Evolutionary conservation across 257 asterid species (phyloP).

Genomic region (Oldenlandia corymbosa): DNA sequence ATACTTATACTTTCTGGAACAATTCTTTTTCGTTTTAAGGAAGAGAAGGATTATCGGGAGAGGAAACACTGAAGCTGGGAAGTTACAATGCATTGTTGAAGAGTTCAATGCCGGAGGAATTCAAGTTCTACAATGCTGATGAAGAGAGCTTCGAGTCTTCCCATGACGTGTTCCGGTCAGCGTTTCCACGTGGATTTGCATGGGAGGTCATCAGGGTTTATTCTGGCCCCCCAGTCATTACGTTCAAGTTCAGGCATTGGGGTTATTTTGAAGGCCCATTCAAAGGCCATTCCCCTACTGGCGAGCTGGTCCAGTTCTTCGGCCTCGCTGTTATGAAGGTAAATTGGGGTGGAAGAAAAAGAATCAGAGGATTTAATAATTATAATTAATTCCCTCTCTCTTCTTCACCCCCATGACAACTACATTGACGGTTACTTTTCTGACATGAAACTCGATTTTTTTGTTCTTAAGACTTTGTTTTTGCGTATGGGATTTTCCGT

Average conservation of each 20-base stretch:
- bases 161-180: constrained; percentile 53
- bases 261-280: constrained; percentile 88
- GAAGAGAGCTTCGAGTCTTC: constrained; percentile 84
- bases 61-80: constrained; percentile 64
- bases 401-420: no score
- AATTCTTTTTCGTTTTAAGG: constrained; percentile 28
- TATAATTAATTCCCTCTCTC: no score
- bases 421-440: no score
- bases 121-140: constrained; percentile 69
- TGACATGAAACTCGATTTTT: no score
- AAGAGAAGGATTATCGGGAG: constrained; percentile 56
- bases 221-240: constrained; percentile 64
- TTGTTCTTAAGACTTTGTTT: no score
- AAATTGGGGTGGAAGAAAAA: no score
- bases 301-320: constrained; percentile 59
- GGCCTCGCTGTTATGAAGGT: constrained; percentile 72
- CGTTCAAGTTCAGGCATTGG: constrained; percentile 91
- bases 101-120: constrained; percentile 72
- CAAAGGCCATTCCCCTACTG: constrained; percentile 68
- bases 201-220: constrained; percentile 77
- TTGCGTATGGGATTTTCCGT: no score
- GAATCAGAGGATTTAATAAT: no score
- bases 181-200: constrained; percentile 85
- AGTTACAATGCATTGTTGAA: constrained; percentile 76
- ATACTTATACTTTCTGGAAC: no score